Evolutionary conservation across 176 grass and related monocot species (phyloP).

Genomic region (Eleusine indica): DNA sequence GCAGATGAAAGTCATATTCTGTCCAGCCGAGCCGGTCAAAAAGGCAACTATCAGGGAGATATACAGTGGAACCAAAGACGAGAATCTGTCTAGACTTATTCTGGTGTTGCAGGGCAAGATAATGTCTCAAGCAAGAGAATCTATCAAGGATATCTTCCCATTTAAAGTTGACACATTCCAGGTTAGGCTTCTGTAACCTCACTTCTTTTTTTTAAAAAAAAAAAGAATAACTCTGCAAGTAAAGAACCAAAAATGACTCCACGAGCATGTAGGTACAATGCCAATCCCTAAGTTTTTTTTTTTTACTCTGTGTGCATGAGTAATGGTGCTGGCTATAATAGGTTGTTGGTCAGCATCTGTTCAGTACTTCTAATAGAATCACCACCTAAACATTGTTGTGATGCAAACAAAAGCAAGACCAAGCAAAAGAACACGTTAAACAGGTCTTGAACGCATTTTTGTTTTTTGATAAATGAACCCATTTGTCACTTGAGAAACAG

Average conservation of each 20-base stretch:
- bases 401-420: no score
- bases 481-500: no score
- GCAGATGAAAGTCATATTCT: constrained; percentile 80
- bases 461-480: no score
- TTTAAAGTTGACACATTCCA: constrained; percentile 80
- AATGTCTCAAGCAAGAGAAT: constrained; percentile 60
- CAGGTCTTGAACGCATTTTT: no score
- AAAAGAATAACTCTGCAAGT: not conserved
- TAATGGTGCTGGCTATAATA: not conserved
- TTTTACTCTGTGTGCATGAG: not conserved
- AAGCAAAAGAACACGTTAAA: no score
- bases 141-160: constrained; percentile 69
- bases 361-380: no score
- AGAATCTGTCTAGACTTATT: constrained; percentile 65
- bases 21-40: constrained; percentile 62
- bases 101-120: constrained; percentile 67
- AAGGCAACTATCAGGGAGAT: constrained; percentile 56
- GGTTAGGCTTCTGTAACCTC: constrained; percentile 42
- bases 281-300: not conserved
- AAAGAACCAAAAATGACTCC: not conserved
- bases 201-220: not conserved
- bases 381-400: no score
- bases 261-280: not conserved
- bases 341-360: not conserved
- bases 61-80: constrained; percentile 33